phyloP scores from a whole-genome alignment of 306 rosid genomes.

The Dryas drummondii region DNA sequence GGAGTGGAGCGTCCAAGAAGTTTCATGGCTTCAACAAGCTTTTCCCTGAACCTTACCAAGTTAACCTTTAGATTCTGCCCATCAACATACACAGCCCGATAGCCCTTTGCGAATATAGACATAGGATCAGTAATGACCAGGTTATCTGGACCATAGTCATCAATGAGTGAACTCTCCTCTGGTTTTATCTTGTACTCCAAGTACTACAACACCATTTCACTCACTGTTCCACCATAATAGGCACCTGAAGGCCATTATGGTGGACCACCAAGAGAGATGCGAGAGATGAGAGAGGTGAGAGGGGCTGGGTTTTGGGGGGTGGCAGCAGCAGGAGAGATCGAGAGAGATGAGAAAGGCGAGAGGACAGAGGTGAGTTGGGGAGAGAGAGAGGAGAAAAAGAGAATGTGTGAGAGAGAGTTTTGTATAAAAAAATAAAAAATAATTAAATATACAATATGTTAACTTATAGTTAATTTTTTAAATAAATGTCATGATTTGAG shows the following conservation, averaged over 20 bases:
- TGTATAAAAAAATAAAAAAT: too few species aligned
- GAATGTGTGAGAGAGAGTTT: too few species aligned
- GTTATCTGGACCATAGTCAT: slow-evolving; percentile 21
- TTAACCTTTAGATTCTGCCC: slow-evolving; percentile 30
- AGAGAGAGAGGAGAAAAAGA: too few species aligned
- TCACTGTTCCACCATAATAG: slow-evolving; percentile 17
- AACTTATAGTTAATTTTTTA: too few species aligned
- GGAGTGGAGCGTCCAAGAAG: slow-evolving; percentile 10
- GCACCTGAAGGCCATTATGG: slow-evolving; percentile 22
- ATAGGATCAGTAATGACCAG: slow-evolving; percentile 32
- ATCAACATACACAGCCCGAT: slow-evolving; percentile 31
- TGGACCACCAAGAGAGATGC: too few species aligned
- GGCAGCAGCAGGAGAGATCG: too few species aligned
- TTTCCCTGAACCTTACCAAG: slow-evolving; percentile 32
- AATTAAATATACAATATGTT: too few species aligned
- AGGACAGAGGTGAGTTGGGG: too few species aligned
- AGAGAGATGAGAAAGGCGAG: too few species aligned
- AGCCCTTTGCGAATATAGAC: slow-evolving; percentile 28
- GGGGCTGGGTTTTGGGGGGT: too few species aligned
- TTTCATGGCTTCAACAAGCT: slow-evolving; percentile 21
- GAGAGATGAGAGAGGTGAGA: too few species aligned
- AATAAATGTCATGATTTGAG: too few species aligned
- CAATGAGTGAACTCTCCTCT: slow-evolving; percentile 31
- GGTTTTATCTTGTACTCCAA: slow-evolving; percentile 37
- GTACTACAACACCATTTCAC: slow-evolving; percentile 26